phyloP scores from a whole-genome alignment of 164 flowering plant species.

The Vitis vinifera region DNA sequence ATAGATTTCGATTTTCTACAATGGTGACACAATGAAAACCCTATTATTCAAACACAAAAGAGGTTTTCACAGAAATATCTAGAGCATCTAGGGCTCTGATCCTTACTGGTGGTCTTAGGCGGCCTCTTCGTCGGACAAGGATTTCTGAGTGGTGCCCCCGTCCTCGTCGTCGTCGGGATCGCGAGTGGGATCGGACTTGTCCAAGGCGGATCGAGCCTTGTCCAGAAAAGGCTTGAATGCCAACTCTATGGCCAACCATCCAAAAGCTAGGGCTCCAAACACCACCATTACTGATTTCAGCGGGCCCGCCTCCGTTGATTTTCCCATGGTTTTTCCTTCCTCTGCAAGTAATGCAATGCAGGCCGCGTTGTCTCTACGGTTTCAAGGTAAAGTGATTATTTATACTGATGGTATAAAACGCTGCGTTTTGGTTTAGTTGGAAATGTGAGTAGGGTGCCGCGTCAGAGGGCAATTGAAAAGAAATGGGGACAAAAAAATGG shows the following conservation, averaged over 20 bases:
- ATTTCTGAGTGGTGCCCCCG: neutral
- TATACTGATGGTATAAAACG: too few relatives aligned
- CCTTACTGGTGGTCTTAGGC: neutral
- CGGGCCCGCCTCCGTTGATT: conserved; percentile 22
- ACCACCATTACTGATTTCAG: conserved; percentile 53
- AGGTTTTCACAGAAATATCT: too few relatives aligned
- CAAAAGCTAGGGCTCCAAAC: conserved; percentile 62
- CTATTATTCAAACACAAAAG: too few relatives aligned
- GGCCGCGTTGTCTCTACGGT: neutral
- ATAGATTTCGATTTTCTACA: too few relatives aligned
- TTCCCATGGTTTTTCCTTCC: conserved; percentile 15
- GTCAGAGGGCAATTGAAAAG: too few relatives aligned
- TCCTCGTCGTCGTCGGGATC: conserved; percentile 59
- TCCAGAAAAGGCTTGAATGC: conserved; percentile 75
- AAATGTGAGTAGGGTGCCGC: neutral
- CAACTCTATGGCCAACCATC: conserved; percentile 73
- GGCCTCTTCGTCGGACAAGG: neutral
- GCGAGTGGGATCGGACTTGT: conserved; percentile 60
- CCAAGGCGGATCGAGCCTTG: conserved; percentile 55
- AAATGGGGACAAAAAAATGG: too few relatives aligned
- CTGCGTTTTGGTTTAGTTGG: too few relatives aligned
- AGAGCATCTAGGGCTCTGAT: too few relatives aligned
- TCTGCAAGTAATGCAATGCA: neutral
- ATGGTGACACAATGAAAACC: too few relatives aligned
- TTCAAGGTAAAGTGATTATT: neutral